Percentiles rank a stretch among this genome's conserved stretches.
Conservation (phyloP, 169 alveolate genomes). For the Theileria luwenshuni region DNA sequence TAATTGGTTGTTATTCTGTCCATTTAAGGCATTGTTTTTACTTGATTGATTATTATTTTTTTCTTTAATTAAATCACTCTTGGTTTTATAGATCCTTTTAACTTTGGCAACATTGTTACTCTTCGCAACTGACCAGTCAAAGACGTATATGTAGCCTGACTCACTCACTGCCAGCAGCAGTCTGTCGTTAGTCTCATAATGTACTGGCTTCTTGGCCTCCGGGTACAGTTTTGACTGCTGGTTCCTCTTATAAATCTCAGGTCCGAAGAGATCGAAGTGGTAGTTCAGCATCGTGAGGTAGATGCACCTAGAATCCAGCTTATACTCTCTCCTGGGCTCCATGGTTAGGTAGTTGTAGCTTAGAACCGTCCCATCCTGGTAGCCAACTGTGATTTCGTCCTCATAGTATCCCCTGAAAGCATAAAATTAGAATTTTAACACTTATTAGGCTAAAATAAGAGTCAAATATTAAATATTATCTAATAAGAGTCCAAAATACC, state of each 20-base stretch:
- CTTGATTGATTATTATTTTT: too few species aligned
- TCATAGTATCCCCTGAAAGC: slow-evolving; percentile 30
- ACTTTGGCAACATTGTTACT: not conserved
- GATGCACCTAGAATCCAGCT: slow-evolving; percentile 43
- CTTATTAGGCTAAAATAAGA: not conserved
- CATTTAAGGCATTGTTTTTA: not conserved
- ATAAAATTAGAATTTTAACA: not conserved
- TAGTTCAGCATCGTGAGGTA: slow-evolving; percentile 19
- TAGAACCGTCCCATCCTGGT: slow-evolving; percentile 32
- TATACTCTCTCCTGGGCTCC: slow-evolving; percentile 21
- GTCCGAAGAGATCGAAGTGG: slow-evolving; percentile 15
- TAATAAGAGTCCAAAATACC: slow-evolving; percentile 12
- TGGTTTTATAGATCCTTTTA: not conserved
- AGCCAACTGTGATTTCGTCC: slow-evolving; percentile 52
- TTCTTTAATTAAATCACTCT: not conserved
- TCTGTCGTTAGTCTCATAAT: slow-evolving; percentile 3
- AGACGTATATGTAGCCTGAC: slow-evolving; percentile 37
- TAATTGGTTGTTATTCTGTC: too few species aligned
- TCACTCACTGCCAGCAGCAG: slow-evolving; percentile 30
- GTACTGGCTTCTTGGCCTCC: not conserved
- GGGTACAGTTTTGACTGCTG: slow-evolving; percentile 37
- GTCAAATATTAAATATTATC: not conserved
- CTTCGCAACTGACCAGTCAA: slow-evolving; percentile 29
- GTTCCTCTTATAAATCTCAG: slow-evolving; percentile 12
- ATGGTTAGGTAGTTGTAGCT: slow-evolving; percentile 41